A percentile compares a stretch with the other conserved stretches of the same genome.
Evolutionary conservation across 352 stramenopile genomes (phyloP).

Genomic region (Globisporangium rhizosaccharum): DNA sequence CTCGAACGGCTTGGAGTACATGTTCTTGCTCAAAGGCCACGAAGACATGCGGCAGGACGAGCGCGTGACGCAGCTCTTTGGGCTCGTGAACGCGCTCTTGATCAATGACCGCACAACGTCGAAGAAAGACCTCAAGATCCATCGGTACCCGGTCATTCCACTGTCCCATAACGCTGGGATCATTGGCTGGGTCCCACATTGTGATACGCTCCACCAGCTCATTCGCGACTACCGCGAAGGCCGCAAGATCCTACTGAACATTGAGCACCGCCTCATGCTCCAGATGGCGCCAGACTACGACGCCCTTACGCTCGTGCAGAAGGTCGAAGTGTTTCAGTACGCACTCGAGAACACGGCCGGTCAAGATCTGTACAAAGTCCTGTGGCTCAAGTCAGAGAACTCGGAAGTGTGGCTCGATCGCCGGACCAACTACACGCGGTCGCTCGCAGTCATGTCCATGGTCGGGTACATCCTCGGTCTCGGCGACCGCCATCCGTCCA

Average conservation of each 20-base stretch:
- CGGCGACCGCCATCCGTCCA: conserved; percentile 98
- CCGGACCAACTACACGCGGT: conserved; percentile 96
- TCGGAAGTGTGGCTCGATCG: conserved; percentile 98
- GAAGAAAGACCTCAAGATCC: conserved; percentile 97
- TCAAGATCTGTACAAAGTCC: conserved; percentile 97
- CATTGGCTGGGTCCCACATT: conserved; percentile 97
- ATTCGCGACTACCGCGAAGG: conserved; percentile 93
- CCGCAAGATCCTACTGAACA: conserved; percentile 90
- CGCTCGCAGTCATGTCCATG: conserved; percentile 99
- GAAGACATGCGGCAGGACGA: conserved; percentile 99
- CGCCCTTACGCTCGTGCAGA: conserved; percentile 94
- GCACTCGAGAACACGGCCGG: conserved; percentile 91
- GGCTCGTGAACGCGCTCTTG: conserved; percentile 98
- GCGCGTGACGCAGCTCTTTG: conserved; percentile 99
- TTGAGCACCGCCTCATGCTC: conserved; percentile 90
- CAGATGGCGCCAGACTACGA: conserved; percentile 95
- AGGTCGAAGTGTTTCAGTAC: conserved; percentile 97
- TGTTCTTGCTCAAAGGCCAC: conserved; percentile 99
- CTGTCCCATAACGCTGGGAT: conserved; percentile 98
- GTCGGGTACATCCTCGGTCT: conserved; percentile 98
- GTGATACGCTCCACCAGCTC: conserved; percentile 97
- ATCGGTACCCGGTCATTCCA: conserved; percentile 96
- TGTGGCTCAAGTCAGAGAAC: conserved; percentile 95
- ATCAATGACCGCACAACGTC: conserved; percentile 94
- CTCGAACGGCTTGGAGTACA: conserved; percentile 97